Base-by-base conservation (phyloP, 116 monocot genomes). In the Phalaenopsis hybrid region DNA sequence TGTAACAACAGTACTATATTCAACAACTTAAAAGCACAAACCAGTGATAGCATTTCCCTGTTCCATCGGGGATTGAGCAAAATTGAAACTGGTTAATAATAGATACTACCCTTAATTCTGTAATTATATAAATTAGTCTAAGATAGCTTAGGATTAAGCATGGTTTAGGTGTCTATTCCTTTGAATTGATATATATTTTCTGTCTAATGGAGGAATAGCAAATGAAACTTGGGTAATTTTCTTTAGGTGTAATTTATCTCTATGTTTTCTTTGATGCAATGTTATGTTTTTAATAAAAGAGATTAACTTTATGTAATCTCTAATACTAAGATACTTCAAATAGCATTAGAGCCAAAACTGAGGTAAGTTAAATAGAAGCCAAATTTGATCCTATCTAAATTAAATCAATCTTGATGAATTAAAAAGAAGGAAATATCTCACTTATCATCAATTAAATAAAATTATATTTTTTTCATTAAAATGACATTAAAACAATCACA, bases 381-480 rank as follows among this genome's bases (percentile, higher is more conserved):
- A 37, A 37, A 37, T 37, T 37, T 37, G 37, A 37, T 37, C 1
- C 37, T 37, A 37, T 37, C 37, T 37, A 37, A 37, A 37, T 37
- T 2, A 37, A 37, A 79, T 99, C 98, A 0, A 89, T 83, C 6
- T 83, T 92, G 13, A 99, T 87, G 33, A 99, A 72, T 79, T 17
- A 44, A 58, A 16, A 28, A 79, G 74, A 31, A 79, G 37, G 37
- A 37, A 37, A 37, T 37, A 37, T 37, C 37, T 37, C 37, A 37
- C 37, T 37, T 37, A 37, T 37, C 37, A 37, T 37, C 1, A 37
- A 37, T 37, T 37, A 37, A 37, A 37, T 37, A 37, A 37, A 0
- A 37, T 37, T 37, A 37, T 37, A 37, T 37, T 37, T 3, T 37
- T 2, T 37, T 37, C 37, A 37, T 37, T 37, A 3, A 37, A 37